A percentile compares a stretch with the other conserved stretches of the same genome.
phyloP scores from a whole-genome alignment of 1,284 basidiomycete species.

The Ustilago hordei region DNA sequence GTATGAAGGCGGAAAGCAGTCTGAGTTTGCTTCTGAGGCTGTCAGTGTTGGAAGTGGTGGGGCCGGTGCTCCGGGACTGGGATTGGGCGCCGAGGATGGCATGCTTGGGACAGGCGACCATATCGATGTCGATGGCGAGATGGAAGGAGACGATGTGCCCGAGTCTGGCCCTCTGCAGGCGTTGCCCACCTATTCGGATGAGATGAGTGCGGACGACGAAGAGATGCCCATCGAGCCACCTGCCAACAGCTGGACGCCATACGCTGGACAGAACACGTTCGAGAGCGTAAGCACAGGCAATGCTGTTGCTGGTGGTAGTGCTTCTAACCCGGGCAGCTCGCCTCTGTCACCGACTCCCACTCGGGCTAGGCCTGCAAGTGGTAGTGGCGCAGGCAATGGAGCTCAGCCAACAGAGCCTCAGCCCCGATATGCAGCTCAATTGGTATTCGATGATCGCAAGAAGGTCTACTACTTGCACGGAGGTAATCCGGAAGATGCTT shows the following conservation, averaged over 20 bases:
- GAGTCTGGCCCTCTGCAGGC: constrained; percentile 50
- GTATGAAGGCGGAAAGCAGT: constrained; percentile 44
- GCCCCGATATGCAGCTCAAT: constrained; percentile 63
- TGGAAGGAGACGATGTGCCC: constrained; percentile 48
- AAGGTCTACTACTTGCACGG: constrained; percentile 69
- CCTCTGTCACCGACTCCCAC: background rate
- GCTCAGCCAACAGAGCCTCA: constrained; percentile 43
- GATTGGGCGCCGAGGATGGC: constrained; percentile 18
- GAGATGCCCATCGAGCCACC: constrained; percentile 50
- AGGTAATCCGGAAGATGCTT: constrained; percentile 63
- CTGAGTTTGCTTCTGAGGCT: constrained; percentile 41
- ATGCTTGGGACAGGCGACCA: constrained; percentile 12
- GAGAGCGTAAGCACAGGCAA: constrained; percentile 8
- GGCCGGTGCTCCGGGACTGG: constrained; percentile 8
- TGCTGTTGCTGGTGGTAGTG: background rate
- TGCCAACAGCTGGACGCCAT: constrained; percentile 39
- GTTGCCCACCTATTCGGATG: constrained; percentile 44
- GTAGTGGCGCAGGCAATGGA: constrained; percentile 1
- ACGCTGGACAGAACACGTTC: constrained; percentile 25
- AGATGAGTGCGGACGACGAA: constrained; percentile 44
- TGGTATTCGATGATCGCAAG: constrained; percentile 67
- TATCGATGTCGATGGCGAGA: constrained; percentile 38
- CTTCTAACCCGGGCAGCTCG: constrained; percentile 3
- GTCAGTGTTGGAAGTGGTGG: constrained; percentile 6
- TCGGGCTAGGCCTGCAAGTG: constrained; percentile 11